Evolutionary conservation across 495 filamentous ascomycete genomes (phyloP), one percentile per base, ranked within the genome.

Genomic region (Penicillium flavigenum): DNA sequence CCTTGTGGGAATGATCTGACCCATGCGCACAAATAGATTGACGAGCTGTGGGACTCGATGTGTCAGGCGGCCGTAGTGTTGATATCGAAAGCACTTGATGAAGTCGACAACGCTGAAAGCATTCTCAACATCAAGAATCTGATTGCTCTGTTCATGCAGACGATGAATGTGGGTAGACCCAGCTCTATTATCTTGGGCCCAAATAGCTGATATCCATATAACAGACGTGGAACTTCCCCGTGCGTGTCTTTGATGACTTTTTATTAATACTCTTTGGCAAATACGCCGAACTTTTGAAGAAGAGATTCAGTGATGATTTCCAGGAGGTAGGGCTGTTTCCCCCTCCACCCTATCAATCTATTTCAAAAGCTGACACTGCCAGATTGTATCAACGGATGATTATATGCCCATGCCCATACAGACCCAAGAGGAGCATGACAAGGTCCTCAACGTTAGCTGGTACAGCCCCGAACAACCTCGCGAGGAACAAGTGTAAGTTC

Each of bases 391-490:
- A 11, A 96, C 91, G 12, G 94, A 99, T 69, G 94, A 99, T 69
- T 99, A 98, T 72, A 97, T 98, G 92, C 95, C 95, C 19, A 98
- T 99, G 95, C 86, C 89, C 6, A 95, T 97, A 63, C 86, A 88
- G 57, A 89, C 86, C 24, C 61, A 79, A n/a, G 92, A 95, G 55
- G 91, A 97, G 63, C 97, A 95, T 68, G 89, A 96, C 59, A 95
- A 96, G 64, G 92, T 99, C 24, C 83, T 96, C 61, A 90, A 88
- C 54, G 90, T 96, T 51, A 93, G 85, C 70, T 98, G 92, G 92
- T 96, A 94, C 67, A 86, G 79, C 9, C 91, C 91, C 43, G 90
- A 94, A 11, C 90, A 87, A 55, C 70, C 86, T 43, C 78, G 80
- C 11, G 85, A 92, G 57, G 85, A 95, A 56, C 80, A 95, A 63